These are phyloP conservation scores for Sugiyamaella smithiae DNA, from an alignment of 805 yeast species.

Conservation along the genomic window DNA sequence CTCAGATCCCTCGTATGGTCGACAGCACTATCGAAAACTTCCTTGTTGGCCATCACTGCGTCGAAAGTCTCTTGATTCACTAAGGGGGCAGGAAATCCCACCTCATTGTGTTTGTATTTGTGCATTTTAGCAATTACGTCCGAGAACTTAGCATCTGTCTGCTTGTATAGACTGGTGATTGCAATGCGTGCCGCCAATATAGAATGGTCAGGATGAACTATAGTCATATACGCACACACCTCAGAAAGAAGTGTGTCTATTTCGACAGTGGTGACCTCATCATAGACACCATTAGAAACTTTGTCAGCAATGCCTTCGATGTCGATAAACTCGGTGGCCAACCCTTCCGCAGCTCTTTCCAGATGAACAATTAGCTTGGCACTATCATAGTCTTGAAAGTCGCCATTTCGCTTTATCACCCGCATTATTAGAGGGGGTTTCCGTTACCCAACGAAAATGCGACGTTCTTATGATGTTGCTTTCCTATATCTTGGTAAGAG, in stretches of 20 bases:
- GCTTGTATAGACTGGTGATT: slow-evolving; percentile 81
- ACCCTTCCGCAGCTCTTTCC: neutral
- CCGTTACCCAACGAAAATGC: too few species aligned
- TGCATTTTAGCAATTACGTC: slow-evolving; percentile 64
- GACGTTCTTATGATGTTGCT: too few species aligned
- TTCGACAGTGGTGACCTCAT: slow-evolving; percentile 88
- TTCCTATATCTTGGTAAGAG: too few species aligned
- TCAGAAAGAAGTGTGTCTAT: slow-evolving; percentile 71
- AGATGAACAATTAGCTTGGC: slow-evolving; percentile 1
- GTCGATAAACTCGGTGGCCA: neutral
- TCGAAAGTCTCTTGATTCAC: slow-evolving; percentile 58
- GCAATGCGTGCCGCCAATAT: slow-evolving; percentile 81
- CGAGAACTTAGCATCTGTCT: slow-evolving; percentile 76
- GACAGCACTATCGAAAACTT: slow-evolving; percentile 62
- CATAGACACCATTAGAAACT: slow-evolving; percentile 64
- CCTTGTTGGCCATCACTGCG: slow-evolving; percentile 55
- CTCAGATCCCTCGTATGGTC: slow-evolving; percentile 65
- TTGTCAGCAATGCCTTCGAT: slow-evolving; percentile 10
- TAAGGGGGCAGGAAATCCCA: slow-evolving; percentile 57
- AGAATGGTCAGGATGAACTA: slow-evolving; percentile 93
- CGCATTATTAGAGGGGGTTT: neutral
- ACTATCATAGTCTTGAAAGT: slow-evolving; percentile 4
- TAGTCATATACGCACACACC: slow-evolving; percentile 93
- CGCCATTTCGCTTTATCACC: slow-evolving; percentile 5
- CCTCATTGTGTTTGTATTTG: slow-evolving; percentile 68